Conservation (phyloP, 2,329 filamentous ascomycete species). For the Decorospora gaudefroyi region DNA sequence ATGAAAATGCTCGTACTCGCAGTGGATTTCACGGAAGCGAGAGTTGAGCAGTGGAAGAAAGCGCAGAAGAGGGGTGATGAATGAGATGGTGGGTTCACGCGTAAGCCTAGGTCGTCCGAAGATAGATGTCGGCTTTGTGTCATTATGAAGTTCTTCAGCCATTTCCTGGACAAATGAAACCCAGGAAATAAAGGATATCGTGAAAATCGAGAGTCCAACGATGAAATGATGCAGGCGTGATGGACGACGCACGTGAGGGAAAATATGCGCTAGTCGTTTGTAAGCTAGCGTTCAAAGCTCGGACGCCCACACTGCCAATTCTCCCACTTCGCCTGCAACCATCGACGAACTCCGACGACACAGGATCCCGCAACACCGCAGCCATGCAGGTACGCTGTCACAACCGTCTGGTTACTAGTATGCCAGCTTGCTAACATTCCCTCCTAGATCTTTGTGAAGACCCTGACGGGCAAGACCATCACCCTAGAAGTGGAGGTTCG, state of each 20-base stretch:
- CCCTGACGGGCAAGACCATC: constrained; percentile 99
- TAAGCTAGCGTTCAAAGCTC: constrained; percentile 17
- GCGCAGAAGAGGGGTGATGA: constrained; percentile 13
- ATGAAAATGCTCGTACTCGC: constrained; percentile 56
- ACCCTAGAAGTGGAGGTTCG: constrained; percentile 74
- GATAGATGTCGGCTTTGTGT: no score
- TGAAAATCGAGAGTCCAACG: no score
- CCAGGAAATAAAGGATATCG: no score
- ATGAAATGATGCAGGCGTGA: no score
- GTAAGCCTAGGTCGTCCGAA: no score
- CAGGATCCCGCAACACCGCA: constrained; percentile 38
- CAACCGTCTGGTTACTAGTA: no score
- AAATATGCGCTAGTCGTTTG: constrained; percentile 10
- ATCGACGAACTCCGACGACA: constrained; percentile 33
- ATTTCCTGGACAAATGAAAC: no score
- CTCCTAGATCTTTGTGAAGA: constrained; percentile 97
- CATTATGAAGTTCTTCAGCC: no score
- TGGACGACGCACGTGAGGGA: constrained; percentile 17
- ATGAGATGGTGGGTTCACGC: not conserved
- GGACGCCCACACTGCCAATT: constrained; percentile 29
- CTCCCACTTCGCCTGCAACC: constrained; percentile 20
- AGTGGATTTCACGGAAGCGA: constrained; percentile 56
- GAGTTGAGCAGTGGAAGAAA: constrained; percentile 33
- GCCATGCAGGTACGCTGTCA: constrained; percentile 41
- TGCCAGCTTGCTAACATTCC: no score